A percentile compares a stretch with the other conserved stretches of the same genome.
These are phyloP conservation scores for Apophysomyces sp. DNA, from an alignment of 371 early-diverging fungal species.

Conservation along the genomic window DNA sequence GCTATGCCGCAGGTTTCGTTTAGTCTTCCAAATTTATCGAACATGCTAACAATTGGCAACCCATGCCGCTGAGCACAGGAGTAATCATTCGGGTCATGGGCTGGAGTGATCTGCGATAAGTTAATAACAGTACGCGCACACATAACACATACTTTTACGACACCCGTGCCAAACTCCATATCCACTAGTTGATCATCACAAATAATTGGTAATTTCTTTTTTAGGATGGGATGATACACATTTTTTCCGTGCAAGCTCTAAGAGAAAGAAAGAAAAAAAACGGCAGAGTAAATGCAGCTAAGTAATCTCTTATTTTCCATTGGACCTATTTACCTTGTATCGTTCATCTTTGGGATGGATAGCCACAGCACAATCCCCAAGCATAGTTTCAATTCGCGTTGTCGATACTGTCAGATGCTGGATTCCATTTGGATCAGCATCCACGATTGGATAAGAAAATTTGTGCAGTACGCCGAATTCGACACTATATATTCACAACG, in stretches of 20 bases:
- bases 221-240: slow-evolving; percentile 86
- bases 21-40: slow-evolving; percentile 83
- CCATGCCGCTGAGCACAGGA: slow-evolving; percentile 87
- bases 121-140: neutral
- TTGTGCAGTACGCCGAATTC: slow-evolving; percentile 79
- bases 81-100: slow-evolving; percentile 97
- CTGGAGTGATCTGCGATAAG: slow-evolving; percentile 84
- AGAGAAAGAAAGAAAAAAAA: neutral
- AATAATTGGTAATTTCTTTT: slow-evolving; percentile 85
- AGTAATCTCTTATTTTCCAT: neutral
- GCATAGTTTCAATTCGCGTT: slow-evolving; percentile 99
- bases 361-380: slow-evolving; percentile 98
- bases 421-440: slow-evolving; percentile 51
- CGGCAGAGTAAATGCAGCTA: neutral
- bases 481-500: slow-evolving; percentile 49
- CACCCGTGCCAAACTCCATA: slow-evolving; percentile 95
- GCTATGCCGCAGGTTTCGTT: slow-evolving; percentile 60
- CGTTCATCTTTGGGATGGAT: slow-evolving; percentile 90
- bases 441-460: slow-evolving; percentile 63
- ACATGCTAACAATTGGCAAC: slow-evolving; percentile 78
- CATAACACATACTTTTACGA: slow-evolving; percentile 77
- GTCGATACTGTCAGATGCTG: slow-evolving; percentile 88
- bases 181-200: slow-evolving; percentile 89
- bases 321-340: slow-evolving; percentile 54
- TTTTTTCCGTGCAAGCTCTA: slow-evolving; percentile 76